Evolutionary conservation across 106 monocot species (phyloP).

Genomic region (Allium cepa): DNA sequence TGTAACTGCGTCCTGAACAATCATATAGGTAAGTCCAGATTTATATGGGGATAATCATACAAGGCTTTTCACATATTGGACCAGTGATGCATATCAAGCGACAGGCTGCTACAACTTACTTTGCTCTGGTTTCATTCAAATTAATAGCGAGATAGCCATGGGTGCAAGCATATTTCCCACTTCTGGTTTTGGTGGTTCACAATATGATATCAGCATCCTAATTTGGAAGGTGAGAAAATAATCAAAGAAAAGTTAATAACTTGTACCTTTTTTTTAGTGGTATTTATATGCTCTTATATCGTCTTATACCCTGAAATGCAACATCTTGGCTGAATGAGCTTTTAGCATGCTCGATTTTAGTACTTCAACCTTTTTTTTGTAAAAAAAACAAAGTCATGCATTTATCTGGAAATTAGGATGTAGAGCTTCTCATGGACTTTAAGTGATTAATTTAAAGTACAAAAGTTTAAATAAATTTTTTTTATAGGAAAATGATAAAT

Average conservation of each 20-base stretch:
- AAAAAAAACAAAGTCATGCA: too few relatives aligned
- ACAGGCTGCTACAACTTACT: conserved; percentile 79
- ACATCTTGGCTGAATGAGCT: too few relatives aligned
- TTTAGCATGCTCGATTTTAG: too few relatives aligned
- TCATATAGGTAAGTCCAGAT: conserved; percentile 57
- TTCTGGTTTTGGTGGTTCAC: conserved; percentile 39
- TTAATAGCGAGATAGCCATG: conserved; percentile 60
- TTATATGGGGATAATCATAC: conserved; percentile 71
- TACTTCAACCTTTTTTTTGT: too few relatives aligned
- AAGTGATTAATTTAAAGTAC: too few relatives aligned
- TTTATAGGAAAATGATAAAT: too few relatives aligned
- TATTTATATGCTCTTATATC: too few relatives aligned
- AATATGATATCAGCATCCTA: conserved; percentile 66
- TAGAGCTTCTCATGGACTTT: too few relatives aligned
- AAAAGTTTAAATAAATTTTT: too few relatives aligned
- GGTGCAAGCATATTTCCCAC: conserved; percentile 58
- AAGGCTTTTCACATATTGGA: conserved; percentile 69
- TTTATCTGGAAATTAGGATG: too few relatives aligned
- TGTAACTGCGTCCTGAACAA: too few relatives aligned
- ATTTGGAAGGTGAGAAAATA: conserved; percentile 43
- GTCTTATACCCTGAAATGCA: too few relatives aligned
- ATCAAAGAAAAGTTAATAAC: neutral
- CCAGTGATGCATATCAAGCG: conserved; percentile 67
- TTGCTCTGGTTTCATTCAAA: conserved; percentile 72
- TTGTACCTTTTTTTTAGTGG: neutral